Conservation (phyloP, 768 basidiomycete genomes). For the Nidularia pulvinata region DNA sequence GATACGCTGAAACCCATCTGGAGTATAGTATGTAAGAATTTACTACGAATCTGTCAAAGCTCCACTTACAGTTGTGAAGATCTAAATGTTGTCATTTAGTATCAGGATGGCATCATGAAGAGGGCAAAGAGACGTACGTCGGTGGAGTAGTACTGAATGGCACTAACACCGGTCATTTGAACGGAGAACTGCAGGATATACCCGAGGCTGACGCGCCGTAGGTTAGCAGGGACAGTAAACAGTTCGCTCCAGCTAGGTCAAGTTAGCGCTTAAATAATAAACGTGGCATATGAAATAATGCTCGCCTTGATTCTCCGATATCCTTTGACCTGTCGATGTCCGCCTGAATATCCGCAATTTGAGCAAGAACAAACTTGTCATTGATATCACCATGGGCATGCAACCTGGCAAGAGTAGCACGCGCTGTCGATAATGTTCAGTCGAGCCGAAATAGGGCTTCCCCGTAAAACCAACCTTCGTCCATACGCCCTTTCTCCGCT, state of each 20-base stretch:
- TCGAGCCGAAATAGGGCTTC: not conserved
- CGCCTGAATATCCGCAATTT: slow-evolving; percentile 42
- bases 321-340: slow-evolving; percentile 28
- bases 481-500: slow-evolving; percentile 46
- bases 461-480: slow-evolving; percentile 29
- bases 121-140: slow-evolving; percentile 18
- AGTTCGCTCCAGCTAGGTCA: slow-evolving; percentile 32
- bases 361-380: slow-evolving; percentile 45
- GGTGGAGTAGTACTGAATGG: slow-evolving; percentile 50
- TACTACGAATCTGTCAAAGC: too few species aligned
- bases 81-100: slow-evolving; percentile 12
- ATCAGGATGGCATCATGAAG: not conserved
- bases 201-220: slow-evolving; percentile 43
- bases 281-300: not conserved
- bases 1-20: slow-evolving; percentile 40
- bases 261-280: not conserved
- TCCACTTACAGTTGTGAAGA: slow-evolving; percentile 22
- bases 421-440: slow-evolving; percentile 14
- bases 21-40: too few species aligned
- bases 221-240: slow-evolving; percentile 39
- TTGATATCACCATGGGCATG: slow-evolving; percentile 47
- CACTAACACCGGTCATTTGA: slow-evolving; percentile 51
- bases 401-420: slow-evolving; percentile 43
- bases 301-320: slow-evolving; percentile 37
- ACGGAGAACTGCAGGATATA: slow-evolving; percentile 53